Conservation (phyloP, 768 basidiomycete species). For the Artomyces pyxidatus region DNA sequence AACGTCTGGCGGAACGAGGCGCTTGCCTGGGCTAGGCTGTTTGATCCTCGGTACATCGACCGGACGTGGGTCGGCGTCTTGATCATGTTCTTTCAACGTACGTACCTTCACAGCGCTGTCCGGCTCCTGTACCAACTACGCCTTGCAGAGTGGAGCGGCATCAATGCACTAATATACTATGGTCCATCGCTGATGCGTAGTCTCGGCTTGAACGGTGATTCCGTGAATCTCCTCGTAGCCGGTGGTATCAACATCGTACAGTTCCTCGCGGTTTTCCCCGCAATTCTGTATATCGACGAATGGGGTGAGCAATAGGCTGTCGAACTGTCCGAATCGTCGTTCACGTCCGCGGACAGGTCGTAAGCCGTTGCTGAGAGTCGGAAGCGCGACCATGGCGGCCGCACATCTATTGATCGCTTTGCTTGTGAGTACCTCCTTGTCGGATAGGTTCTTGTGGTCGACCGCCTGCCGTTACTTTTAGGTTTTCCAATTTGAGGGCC, state of each 20-base stretch:
- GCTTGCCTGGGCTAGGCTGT: slow-evolving; percentile 49
- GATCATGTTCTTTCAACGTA: slow-evolving; percentile 83
- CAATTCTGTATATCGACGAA: slow-evolving; percentile 62
- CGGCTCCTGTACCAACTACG: background rate
- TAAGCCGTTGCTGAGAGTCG: slow-evolving; percentile 55
- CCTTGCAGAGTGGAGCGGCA: slow-evolving; percentile 72
- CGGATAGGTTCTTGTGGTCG: background rate
- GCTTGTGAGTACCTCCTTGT: slow-evolving; percentile 34
- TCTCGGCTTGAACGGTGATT: slow-evolving; percentile 55
- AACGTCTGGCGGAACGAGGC: slow-evolving; percentile 22
- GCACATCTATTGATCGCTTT: slow-evolving; percentile 61
- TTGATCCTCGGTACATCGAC: slow-evolving; percentile 41
- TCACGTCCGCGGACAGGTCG: slow-evolving; percentile 35
- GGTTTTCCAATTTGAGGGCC: slow-evolving; percentile 40
- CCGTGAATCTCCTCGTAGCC: slow-evolving; percentile 54
- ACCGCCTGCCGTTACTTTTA: slow-evolving; percentile 13
- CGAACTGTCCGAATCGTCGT: background rate
- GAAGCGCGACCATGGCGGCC: slow-evolving; percentile 53
- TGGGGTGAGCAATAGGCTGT: slow-evolving; percentile 29
- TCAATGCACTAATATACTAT: slow-evolving; percentile 79
- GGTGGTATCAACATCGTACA: slow-evolving; percentile 79
- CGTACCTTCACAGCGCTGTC: slow-evolving; percentile 17
- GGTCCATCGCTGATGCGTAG: slow-evolving; percentile 63
- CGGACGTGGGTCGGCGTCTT: slow-evolving; percentile 64
- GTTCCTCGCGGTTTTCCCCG: slow-evolving; percentile 67